phyloP scores from a whole-genome alignment of 768 basidiomycete species.

The Pleurotus eryngii region DNA sequence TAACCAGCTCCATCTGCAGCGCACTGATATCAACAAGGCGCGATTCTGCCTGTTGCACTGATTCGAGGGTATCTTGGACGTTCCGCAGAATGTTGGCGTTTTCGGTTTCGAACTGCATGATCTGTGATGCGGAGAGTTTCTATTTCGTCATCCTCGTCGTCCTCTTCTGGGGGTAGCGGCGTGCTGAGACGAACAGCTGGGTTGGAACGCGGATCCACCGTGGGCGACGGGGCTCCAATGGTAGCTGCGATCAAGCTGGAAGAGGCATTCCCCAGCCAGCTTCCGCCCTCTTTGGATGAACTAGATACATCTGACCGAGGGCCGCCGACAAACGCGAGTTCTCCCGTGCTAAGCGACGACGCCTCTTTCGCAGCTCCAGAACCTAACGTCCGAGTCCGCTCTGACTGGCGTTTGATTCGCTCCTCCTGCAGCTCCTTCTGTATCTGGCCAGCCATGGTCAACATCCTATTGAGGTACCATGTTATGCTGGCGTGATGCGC shows the following conservation, averaged over 20 bases:
- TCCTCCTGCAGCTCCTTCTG: conserved; percentile 94
- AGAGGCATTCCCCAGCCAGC: conserved; percentile 62
- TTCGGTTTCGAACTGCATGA: conserved; percentile 90
- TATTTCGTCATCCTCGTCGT: conserved; percentile 77
- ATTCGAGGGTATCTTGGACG: conserved; percentile 82
- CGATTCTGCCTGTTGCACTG: conserved; percentile 90
- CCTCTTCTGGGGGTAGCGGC: conserved; percentile 49
- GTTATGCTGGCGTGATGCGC: conserved; percentile 92
- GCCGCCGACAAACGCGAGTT: conserved; percentile 32
- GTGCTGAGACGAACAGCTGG: conserved; percentile 18
- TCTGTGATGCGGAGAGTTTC: conserved; percentile 82
- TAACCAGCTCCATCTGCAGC: conserved; percentile 88
- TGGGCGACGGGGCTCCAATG: conserved; percentile 45
- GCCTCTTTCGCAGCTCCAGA: conserved; percentile 71
- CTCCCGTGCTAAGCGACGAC: not conserved
- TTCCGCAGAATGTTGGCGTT: conserved; percentile 82
- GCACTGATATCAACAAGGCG: conserved; percentile 90
- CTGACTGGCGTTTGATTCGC: conserved; percentile 82
- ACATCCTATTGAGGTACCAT: conserved; percentile 82
- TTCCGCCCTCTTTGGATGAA: conserved; percentile 25
- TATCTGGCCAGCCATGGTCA: conserved; percentile 73
- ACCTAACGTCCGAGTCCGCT: conserved; percentile 80
- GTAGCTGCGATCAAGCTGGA: conserved; percentile 57
- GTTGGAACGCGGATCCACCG: conserved; percentile 22
- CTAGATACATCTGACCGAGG: conserved; percentile 23